These are phyloP conservation scores for Schwanniomyces etchellsii DNA, from an alignment of 1,139 yeast species.

Conservation along the genomic window DNA sequence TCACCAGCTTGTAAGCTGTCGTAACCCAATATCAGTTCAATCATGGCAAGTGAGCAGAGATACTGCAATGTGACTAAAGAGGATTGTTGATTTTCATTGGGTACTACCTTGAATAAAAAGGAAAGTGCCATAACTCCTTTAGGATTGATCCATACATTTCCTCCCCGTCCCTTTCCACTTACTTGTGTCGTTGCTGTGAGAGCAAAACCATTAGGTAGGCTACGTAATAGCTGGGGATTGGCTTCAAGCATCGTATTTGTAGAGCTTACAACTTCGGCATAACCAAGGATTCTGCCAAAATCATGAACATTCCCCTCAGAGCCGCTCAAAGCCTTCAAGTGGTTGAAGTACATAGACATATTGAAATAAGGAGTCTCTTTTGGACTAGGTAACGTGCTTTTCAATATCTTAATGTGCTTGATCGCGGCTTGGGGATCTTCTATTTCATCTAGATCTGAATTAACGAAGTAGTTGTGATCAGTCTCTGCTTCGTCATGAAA, in stretches of 20 bases:
- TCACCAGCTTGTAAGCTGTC: conserved; percentile 37
- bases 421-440: conserved; percentile 51
- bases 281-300: conserved; percentile 61
- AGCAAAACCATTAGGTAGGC: conserved; percentile 67
- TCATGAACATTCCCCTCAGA: conserved; percentile 19
- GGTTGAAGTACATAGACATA: conserved; percentile 47
- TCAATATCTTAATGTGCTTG: conserved; percentile 46
- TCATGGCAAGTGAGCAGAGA: conserved; percentile 73
- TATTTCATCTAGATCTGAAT: conserved; percentile 18
- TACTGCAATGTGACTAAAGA: conserved; percentile 80
- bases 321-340: conserved; percentile 31
- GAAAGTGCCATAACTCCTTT: conserved; percentile 87
- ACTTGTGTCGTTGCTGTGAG: conserved; percentile 80
- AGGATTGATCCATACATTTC: conserved; percentile 94
- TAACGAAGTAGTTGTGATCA: conserved; percentile 13
- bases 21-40: conserved; percentile 68
- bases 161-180: conserved; percentile 91
- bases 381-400: conserved; percentile 38
- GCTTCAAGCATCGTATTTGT: conserved; percentile 75
- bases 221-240: conserved; percentile 53
- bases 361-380: conserved; percentile 69
- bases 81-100: conserved; percentile 26
- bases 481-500: conserved; percentile 29
- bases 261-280: conserved; percentile 88
- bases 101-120: conserved; percentile 58